Percentiles rank a stretch among this genome's conserved stretches.
These are phyloP conservation scores for Sequoia sempervirens DNA, from an alignment of 75 land plant species.

Conservation along the genomic window DNA sequence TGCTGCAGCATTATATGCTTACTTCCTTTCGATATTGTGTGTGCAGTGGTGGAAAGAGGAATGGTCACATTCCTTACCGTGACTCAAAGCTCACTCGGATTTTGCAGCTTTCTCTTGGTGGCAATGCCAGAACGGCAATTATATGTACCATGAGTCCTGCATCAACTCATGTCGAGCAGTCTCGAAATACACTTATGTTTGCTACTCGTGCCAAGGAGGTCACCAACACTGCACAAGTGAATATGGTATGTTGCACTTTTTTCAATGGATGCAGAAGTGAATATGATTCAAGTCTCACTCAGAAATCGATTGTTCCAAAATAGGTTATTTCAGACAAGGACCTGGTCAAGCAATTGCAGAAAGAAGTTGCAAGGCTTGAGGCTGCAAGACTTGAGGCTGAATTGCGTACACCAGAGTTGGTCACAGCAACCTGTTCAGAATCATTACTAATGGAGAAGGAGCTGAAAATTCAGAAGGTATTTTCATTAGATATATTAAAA, in stretches of 20 bases:
- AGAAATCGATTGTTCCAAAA: neutral
- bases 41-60: slow-evolving; percentile 59
- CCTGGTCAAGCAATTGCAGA: slow-evolving; percentile 70
- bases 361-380: slow-evolving; percentile 81
- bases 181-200: slow-evolving; percentile 74
- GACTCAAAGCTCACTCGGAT: slow-evolving; percentile 91
- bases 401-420: slow-evolving; percentile 58
- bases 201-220: slow-evolving; percentile 89
- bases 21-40: slow-evolving; percentile 4
- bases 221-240: slow-evolving; percentile 78
- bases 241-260: slow-evolving; percentile 49
- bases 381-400: slow-evolving; percentile 40
- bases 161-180: slow-evolving; percentile 64
- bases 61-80: slow-evolving; percentile 71
- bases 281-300: neutral
- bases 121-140: slow-evolving; percentile 88
- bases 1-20: neutral
- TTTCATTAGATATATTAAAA: neutral
- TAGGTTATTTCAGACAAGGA: slow-evolving; percentile 89
- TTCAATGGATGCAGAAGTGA: neutral
- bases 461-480: slow-evolving; percentile 62
- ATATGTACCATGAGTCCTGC: slow-evolving; percentile 93
- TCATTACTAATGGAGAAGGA: slow-evolving; percentile 54
- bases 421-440: slow-evolving; percentile 17
- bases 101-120: slow-evolving; percentile 83